Conservation (phyloP, 306 rosid genomes). For the Oemleria cerasiformis region DNA sequence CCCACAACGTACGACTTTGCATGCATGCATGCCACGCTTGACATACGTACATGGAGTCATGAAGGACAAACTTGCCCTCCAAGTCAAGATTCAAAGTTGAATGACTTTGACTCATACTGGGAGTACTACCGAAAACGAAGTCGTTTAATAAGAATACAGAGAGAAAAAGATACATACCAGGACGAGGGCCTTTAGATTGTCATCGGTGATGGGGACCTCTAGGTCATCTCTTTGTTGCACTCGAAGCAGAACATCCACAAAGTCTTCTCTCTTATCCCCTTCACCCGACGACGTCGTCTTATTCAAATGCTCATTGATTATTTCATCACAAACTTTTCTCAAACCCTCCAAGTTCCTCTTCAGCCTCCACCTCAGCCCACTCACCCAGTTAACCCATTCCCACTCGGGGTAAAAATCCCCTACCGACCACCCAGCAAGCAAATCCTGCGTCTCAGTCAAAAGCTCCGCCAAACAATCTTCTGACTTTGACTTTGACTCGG, state of each 20-base stretch:
- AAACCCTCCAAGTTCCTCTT: slow-evolving; percentile 24
- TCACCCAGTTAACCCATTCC: slow-evolving; percentile 27
- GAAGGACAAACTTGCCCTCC: neutral
- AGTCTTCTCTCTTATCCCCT: slow-evolving; percentile 24
- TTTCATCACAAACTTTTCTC: slow-evolving; percentile 33
- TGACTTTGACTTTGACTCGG: neutral
- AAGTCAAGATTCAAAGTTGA: too few relatives aligned
- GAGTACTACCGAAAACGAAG: neutral
- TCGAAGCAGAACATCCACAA: slow-evolving; percentile 38
- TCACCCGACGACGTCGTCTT: neutral
- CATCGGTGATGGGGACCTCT: slow-evolving; percentile 32
- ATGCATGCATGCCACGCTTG: neutral
- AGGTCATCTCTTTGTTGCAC: slow-evolving; percentile 28
- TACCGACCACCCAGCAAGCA: slow-evolving; percentile 37
- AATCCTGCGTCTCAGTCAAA: slow-evolving; percentile 27
- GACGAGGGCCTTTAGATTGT: slow-evolving; percentile 43
- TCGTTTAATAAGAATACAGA: neutral
- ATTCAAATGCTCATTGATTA: slow-evolving; percentile 26
- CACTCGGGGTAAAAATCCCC: slow-evolving; percentile 40
- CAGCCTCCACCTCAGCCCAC: slow-evolving; percentile 28
- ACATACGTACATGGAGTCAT: too few relatives aligned
- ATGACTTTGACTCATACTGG: too few relatives aligned
- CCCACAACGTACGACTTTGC: too few relatives aligned
- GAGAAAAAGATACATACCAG: slow-evolving; percentile 19
- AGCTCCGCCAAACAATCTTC: slow-evolving; percentile 24